Percentiles rank a stretch among this genome's conserved stretches.
Evolutionary conservation across 371 early-diverging fungal genomes (phyloP).

Genomic region (Mucor circinelloides): DNA sequence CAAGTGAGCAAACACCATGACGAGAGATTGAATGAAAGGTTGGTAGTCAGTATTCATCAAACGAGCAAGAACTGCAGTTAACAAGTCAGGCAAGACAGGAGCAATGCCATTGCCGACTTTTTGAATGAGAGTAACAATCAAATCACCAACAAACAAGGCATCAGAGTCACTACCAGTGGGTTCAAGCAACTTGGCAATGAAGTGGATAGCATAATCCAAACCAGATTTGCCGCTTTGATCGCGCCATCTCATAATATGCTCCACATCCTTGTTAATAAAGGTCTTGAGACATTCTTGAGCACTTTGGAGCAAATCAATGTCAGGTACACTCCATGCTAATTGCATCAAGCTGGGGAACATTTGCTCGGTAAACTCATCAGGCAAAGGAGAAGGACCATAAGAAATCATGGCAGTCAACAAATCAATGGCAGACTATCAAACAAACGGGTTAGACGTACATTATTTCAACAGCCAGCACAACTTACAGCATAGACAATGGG

Average conservation of each 20-base stretch:
- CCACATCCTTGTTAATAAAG: slow-evolving; percentile 65
- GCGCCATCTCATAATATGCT: slow-evolving; percentile 67
- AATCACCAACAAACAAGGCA: slow-evolving; percentile 86
- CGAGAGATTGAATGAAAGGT: slow-evolving; percentile 84
- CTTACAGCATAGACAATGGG: slow-evolving; percentile 59
- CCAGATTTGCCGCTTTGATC: slow-evolving; percentile 73
- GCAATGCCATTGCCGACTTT: slow-evolving; percentile 72
- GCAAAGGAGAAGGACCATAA: slow-evolving; percentile 73
- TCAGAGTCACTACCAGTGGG: slow-evolving; percentile 80
- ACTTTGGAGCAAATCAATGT: slow-evolving; percentile 61
- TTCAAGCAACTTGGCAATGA: slow-evolving; percentile 76
- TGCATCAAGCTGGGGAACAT: slow-evolving; percentile 86
- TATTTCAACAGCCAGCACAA: too few species aligned
- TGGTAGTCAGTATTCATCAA: slow-evolving; percentile 73
- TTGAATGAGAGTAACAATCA: slow-evolving; percentile 82
- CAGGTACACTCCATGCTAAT: slow-evolving; percentile 64
- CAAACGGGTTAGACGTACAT: too few species aligned
- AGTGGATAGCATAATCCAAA: slow-evolving; percentile 76
- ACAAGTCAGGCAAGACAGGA: slow-evolving; percentile 77
- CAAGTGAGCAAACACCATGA: slow-evolving; percentile 86
- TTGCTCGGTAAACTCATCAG: slow-evolving; percentile 70
- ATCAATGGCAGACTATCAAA: slow-evolving; percentile 76
- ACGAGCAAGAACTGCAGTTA: slow-evolving; percentile 73
- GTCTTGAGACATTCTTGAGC: slow-evolving; percentile 69
- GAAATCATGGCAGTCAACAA: slow-evolving; percentile 65